phyloP scores from a whole-genome alignment of 192 early-diverging fungal genomes.

The Kickxella alabastrina region DNA sequence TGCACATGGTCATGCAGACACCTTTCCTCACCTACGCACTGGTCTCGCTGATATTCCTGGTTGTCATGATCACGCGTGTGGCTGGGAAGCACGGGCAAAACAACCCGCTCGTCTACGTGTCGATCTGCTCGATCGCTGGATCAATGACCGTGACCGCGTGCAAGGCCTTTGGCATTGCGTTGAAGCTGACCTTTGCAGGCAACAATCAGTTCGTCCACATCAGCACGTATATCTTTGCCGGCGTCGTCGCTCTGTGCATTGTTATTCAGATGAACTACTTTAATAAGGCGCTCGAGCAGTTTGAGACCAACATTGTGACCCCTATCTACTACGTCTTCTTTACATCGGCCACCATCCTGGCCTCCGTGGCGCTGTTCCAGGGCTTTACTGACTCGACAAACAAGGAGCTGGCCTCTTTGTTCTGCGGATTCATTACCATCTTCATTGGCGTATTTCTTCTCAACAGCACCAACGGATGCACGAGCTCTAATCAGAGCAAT shows the following conservation, averaged over 20 bases:
- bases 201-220: constrained; percentile 87
- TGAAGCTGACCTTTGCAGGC: constrained; percentile 89
- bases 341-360: constrained; percentile 89
- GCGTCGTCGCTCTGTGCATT: constrained; percentile 75
- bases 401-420: constrained; percentile 75
- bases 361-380: constrained; percentile 84
- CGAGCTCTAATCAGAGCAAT: constrained; percentile 2
- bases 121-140: constrained; percentile 95
- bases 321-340: constrained; percentile 96
- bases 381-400: constrained; percentile 72
- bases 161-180: constrained; percentile 91
- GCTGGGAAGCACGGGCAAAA: constrained; percentile 76
- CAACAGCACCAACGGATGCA: constrained; percentile 49
- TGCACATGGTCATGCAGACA: constrained; percentile 73
- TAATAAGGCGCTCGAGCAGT: constrained; percentile 92
- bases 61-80: constrained; percentile 77
- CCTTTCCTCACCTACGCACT: constrained; percentile 80
- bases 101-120: constrained; percentile 83
- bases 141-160: constrained; percentile 88
- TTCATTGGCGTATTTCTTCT: constrained; percentile 90
- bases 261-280: constrained; percentile 98
- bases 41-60: constrained; percentile 58
- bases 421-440: constrained; percentile 88
- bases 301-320: constrained; percentile 85
- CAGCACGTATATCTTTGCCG: constrained; percentile 84